These are phyloP conservation scores for Bruguiera parviflora DNA, from an alignment of 345 rosid species.

Conservation along the genomic window DNA sequence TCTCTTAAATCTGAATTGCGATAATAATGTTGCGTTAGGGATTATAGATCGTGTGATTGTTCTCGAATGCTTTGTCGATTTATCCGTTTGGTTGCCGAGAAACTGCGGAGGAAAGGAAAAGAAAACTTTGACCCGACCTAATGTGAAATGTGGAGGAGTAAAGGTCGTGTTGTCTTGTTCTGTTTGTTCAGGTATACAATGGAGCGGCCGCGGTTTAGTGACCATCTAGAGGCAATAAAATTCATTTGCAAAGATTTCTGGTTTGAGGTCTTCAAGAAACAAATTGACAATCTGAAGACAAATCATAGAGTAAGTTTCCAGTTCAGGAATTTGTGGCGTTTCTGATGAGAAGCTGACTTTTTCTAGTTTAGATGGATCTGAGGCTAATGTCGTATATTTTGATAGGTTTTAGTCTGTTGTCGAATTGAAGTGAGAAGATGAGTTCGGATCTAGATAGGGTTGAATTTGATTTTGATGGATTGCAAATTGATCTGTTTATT, in stretches of 20 bases:
- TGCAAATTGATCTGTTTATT: neutral
- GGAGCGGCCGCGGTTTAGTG: conserved; percentile 89
- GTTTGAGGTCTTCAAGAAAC: conserved; percentile 96
- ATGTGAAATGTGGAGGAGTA: neutral
- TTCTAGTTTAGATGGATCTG: neutral
- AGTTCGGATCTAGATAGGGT: neutral
- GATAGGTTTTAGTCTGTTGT: neutral
- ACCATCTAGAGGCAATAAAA: conserved; percentile 94
- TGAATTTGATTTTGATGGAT: neutral
- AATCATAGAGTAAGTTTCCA: conserved; percentile 65
- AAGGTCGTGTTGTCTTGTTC: neutral
- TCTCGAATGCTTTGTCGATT: neutral
- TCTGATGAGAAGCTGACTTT: neutral
- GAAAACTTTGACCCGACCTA: neutral
- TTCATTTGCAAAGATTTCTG: conserved; percentile 98
- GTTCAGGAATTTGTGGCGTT: neutral
- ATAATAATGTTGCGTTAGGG: no score
- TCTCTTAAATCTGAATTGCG: no score
- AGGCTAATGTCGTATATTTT: neutral
- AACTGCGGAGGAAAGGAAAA: conserved; percentile 1
- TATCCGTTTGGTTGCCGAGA: conserved; percentile 19
- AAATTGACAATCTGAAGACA: conserved; percentile 93
- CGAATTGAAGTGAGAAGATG: neutral
- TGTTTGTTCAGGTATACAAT: conserved; percentile 62
- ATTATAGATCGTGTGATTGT: neutral